Base-by-base conservation (phyloP, 345 rosid genomes). In the Rhodomyrtus tomentosa region DNA sequence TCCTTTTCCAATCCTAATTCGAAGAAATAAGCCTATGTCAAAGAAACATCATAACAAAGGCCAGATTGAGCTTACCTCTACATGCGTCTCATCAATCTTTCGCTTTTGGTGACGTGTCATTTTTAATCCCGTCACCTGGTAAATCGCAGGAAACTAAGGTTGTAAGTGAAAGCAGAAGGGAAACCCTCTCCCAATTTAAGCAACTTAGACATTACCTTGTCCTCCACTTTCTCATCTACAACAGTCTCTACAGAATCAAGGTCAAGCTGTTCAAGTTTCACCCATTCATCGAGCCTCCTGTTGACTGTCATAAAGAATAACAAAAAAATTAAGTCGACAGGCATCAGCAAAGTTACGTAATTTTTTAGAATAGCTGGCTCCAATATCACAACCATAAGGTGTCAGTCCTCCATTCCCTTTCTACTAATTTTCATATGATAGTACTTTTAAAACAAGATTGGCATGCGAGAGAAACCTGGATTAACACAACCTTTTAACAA, bases 51-150 rank as follows among this genome's bases (percentile, higher is more conserved):
- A 55, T 53, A 54, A 54, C 14, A 81, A 81, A 48, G 42, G 56
- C 25, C 40, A 55, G 20, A 12, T 50, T 10, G 32, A 85, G 87
- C 74, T 68, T 82, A 96, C 99, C 94, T 96, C 98, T 1, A 94
- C 98, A 68, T 96, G 99, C 7, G 98, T 96, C 91, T 95, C 99
- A 86, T 96, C 99, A 84, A 96, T 96, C 92, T 96, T 96, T 81
- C 98, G 91, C 81, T 95, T 96, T 91, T 96, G 99, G 90, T 96
- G 99, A 45, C 98, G 97, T 7, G 99, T 95, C 99, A 96, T 96
- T 89, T 96, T 96, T 89, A 96, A 89, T 87, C 98, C 94, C 55
- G 98, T 93, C 56, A 96, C 99, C 99, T 96, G 84, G 79, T 36
- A 86, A 82, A 49, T 51, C 54, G 36, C 81, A 87, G 0, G 5